Evolutionary conservation across 176 grass and related monocot species (phyloP), one percentile per base, ranked within the genome.

Genomic region (Zoysia pacifica): DNA sequence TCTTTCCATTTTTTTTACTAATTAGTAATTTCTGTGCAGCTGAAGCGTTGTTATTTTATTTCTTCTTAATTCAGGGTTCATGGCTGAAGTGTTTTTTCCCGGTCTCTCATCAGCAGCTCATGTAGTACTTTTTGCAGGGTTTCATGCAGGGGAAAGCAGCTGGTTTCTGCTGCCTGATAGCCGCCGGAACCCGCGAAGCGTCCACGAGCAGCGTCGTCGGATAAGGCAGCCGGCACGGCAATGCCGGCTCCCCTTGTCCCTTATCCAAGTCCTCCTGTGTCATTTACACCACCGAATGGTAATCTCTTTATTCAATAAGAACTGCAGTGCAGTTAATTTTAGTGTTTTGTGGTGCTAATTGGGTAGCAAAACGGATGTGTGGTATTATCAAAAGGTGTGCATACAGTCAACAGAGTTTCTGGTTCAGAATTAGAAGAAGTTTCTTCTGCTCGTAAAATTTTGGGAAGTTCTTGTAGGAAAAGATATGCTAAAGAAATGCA

Each of bases 201-300:
- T 67, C 39, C 28, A 44, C 51, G 16, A 67, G 72, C 62, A 68
- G 47, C 78, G 61, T 39, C 61, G 48, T 81, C 71, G 73, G 61
- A 64, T 81, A 85, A 87, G 69, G 84, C 65, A 85, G 72, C 72
- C 82, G 66, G 78, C 78, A 88, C 82, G 55, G 89, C 89, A 94
- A 97, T 97, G 94, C 89, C 91, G 83, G 94, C 92, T 91, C 91
- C 94, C 72, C 90, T 97, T 87, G 94, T 80, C 39, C 94, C 94
- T 16, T 94, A 94, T 80, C 94, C 94, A 75, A 55, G 83, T 49
- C 74, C 89, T 84, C 89, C 87, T 45, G 91, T 82, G 83, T 84
- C 89, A 84, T 86, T 92, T 67, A 90, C 94, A 65, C 85, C 87
- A 60, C 80, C 89, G 67, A 90, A 90, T 92, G 94, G 94, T 97